These are phyloP conservation scores for Suillus fuscotomentosus DNA, from an alignment of 768 basidiomycete species.

Conservation along the genomic window DNA sequence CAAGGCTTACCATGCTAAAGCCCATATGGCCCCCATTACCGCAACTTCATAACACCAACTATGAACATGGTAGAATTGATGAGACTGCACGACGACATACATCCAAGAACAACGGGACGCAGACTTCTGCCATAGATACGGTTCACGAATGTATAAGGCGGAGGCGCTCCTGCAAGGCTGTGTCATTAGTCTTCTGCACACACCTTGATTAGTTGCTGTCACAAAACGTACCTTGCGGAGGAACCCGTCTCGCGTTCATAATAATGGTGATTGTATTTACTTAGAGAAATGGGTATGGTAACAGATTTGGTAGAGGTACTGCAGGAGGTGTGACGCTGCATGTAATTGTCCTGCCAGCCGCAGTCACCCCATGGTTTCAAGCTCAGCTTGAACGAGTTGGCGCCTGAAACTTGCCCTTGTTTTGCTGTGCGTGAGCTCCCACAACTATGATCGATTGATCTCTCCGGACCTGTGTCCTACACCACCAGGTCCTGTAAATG, in stretches of 20 bases:
- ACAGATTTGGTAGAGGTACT: background rate
- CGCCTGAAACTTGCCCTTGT: background rate
- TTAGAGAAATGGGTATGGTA: background rate
- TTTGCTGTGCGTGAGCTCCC: background rate
- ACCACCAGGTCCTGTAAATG: background rate
- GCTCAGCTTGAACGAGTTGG: background rate
- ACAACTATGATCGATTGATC: background rate
- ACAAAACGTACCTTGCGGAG: constrained; percentile 13
- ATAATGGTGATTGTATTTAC: background rate
- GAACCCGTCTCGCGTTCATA: constrained; percentile 17
- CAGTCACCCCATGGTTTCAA: background rate
- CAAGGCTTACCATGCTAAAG: constrained; percentile 57
- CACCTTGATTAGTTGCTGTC: background rate
- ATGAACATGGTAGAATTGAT: background rate
- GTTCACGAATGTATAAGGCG: constrained; percentile 58
- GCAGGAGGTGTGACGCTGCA: background rate
- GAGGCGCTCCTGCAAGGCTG: constrained; percentile 42
- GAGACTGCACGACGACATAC: constrained; percentile 29
- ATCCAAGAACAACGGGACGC: constrained; percentile 55
- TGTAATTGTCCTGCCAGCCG: background rate
- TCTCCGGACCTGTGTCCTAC: background rate
- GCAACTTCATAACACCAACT: constrained; percentile 29
- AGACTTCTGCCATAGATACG: constrained; percentile 56
- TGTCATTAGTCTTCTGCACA: background rate
- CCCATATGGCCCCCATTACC: constrained; percentile 54